These are phyloP conservation scores for Eucalyptus guilfoylei DNA, from an alignment of 345 rosid genomes.

Conservation along the genomic window DNA sequence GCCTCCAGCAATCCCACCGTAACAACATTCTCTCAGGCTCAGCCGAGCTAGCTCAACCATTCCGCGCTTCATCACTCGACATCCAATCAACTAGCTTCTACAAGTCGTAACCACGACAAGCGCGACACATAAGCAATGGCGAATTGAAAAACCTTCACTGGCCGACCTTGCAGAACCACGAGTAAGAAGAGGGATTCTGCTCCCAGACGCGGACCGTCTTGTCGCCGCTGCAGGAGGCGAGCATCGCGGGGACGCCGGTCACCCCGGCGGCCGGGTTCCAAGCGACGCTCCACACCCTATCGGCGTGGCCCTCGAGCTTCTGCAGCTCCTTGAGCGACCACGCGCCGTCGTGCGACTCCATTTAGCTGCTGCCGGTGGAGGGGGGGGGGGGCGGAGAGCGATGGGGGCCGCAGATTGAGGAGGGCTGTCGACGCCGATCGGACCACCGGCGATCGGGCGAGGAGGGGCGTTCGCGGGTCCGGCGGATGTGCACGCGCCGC, in stretches of 20 bases:
- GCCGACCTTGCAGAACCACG: conserved; percentile 81
- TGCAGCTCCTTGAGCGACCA: conserved; percentile 54
- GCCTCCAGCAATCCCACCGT: too few species aligned
- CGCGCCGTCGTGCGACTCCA: conserved; percentile 33
- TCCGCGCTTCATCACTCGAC: too few species aligned
- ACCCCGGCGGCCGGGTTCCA: conserved; percentile 64
- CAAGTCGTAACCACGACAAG: too few species aligned
- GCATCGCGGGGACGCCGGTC: conserved; percentile 22
- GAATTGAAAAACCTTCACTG: background rate
- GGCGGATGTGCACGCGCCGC: background rate
- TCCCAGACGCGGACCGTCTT: conserved; percentile 95
- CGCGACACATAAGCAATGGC: background rate
- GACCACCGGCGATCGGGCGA: background rate
- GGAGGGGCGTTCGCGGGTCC: background rate
- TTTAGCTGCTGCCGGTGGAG: background rate
- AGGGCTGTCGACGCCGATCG: background rate
- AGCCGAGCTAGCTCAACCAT: too few species aligned
- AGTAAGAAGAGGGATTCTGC: conserved; percentile 34
- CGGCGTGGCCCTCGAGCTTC: conserved; percentile 72
- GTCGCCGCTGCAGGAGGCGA: conserved; percentile 94
- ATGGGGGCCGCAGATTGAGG: too few species aligned
- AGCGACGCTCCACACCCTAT: conserved; percentile 84
- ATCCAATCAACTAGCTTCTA: too few species aligned
- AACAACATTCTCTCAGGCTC: too few species aligned
- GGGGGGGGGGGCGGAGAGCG: too few species aligned